Evolutionary conservation across 371 early-diverging fungal species (phyloP), one percentile per base, ranked within the genome.

Genomic region (Syncephalis plumigaleata): DNA sequence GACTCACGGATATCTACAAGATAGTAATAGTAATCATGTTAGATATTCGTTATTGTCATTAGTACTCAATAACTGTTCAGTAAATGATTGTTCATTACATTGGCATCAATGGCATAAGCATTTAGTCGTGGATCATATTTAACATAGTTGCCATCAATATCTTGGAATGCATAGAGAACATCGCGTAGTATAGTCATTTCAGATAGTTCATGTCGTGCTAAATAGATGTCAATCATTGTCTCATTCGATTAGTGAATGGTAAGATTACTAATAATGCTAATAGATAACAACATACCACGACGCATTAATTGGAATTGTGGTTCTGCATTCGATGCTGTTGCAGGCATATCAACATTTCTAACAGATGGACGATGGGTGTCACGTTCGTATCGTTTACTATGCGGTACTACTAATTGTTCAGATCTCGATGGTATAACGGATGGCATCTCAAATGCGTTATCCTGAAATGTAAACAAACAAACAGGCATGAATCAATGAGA

Each of bases 141-240:
- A 22, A 93, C 69, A 52, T 75, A 79, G 46, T 70, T 71, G 31
- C 96, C 96, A 63, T 93, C 84, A 42, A 96, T 84, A 1, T 91
- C 97, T 58, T 93, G 97, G 58, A 92, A 80, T 13, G 91, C 70
- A 57, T 73, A 96, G 5, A 96, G 68, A 44, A 92, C 58, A 47
- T 96, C 97, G 1, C 81, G 73, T 36, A 96, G 57, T 22, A 91
- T 56, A 0, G 66, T 67, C 1, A 71, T 55, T 56, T 93, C 92
- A 11, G 71, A 55, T 3, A 79, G 64, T n/a, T 67, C 66, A 45
- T 66, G 55, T 36, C 57, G 55, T 22, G 55, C 53, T 27, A 61
- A 49, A 37, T n/a, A n/a, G n/a, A n/a, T n/a, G n/a, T n/a, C n/a
- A n/a, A n/a, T n/a, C n/a, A n/a, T n/a, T n/a, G n/a, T n/a, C n/a